Base-by-base conservation (phyloP, 164 flowering plant genomes). In the Cinnamomum chago region DNA sequence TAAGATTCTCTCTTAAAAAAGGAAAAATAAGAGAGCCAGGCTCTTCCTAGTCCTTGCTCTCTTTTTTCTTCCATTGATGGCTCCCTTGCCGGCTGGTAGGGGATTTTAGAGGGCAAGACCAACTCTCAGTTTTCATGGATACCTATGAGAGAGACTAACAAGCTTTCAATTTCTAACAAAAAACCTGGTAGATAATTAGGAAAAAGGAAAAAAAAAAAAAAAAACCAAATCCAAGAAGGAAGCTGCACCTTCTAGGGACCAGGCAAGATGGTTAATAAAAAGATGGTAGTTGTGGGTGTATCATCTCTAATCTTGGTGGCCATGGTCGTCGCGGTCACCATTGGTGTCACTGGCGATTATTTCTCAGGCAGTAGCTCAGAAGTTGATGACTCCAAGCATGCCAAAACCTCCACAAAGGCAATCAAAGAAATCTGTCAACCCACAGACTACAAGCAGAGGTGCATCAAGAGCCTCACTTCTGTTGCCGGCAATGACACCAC, bases 361-460 rank as follows among this genome's bases (percentile, higher is more conserved):
- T 20, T 25, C 12, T 3, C 30, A 11, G 2, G 35, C 20, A 30
- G 11, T 9, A 51, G 3, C 5, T 13, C 74, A 1, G 62, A 22
- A 12, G 4, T 58, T 12, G 15, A 30, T 30, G 20, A 47, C 30
- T 55, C 51, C 7, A 68, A 47, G 17, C 68, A 84, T 4, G 30
- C 86, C 2, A 64, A 83, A 0, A 50, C 87, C 1, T 80, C 89
- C 0, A 70, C 28, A 65, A 89, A 87, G 70, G 90, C 95, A 18
- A 77, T 90, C 67, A 68, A 81, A 50, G 72, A 81, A 50, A 83
- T 90, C 6, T 92, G 95, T 71, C 79, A 83, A 52, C 86, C 91
- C 0, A 90, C 94, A 0, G 88, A 87, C 20, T 87, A 77, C 82
- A 86, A 84, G 78, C 62, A 87, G 35, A 72, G 86, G 7, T 92